Evolutionary conservation across 345 rosid species (phyloP).

Genomic region (Pelargonium nanum): DNA sequence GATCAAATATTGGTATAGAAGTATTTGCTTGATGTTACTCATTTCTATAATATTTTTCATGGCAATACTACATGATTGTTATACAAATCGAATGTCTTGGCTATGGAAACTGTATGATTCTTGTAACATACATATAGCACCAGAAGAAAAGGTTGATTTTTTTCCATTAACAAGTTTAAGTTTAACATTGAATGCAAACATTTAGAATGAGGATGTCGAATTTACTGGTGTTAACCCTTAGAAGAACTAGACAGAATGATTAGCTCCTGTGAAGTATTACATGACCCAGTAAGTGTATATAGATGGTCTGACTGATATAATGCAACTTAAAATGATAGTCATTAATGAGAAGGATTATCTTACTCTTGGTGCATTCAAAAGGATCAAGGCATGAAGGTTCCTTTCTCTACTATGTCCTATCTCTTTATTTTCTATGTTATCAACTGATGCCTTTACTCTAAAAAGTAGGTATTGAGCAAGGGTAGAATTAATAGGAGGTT

Average conservation of each 20-base stretch:
- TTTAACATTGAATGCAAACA: neutral
- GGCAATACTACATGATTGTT: no score
- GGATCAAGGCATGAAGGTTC: neutral
- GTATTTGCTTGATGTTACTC: no score
- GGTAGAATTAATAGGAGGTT: constrained; percentile 1
- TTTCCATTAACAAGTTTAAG: neutral
- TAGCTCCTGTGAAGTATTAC: neutral
- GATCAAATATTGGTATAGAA: no score
- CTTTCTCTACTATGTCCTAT: neutral
- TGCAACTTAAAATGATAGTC: neutral
- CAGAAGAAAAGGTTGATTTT: no score
- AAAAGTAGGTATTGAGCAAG: neutral
- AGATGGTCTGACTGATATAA: neutral
- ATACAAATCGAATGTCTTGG: no score
- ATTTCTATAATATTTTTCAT: no score
- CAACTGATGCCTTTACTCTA: neutral
- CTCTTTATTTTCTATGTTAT: neutral
- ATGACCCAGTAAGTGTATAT: neutral
- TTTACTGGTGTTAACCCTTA: neutral
- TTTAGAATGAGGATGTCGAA: neutral
- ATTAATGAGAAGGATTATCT: neutral
- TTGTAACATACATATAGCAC: no score
- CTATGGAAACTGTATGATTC: no score
- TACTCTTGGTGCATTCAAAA: neutral
- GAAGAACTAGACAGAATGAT: neutral